Percentiles rank a stretch among this genome's conserved stretches.
Evolutionary conservation across 225 moss, liverwort and hornwort genomes (phyloP).

Genomic region (Polytrichum commune): DNA sequence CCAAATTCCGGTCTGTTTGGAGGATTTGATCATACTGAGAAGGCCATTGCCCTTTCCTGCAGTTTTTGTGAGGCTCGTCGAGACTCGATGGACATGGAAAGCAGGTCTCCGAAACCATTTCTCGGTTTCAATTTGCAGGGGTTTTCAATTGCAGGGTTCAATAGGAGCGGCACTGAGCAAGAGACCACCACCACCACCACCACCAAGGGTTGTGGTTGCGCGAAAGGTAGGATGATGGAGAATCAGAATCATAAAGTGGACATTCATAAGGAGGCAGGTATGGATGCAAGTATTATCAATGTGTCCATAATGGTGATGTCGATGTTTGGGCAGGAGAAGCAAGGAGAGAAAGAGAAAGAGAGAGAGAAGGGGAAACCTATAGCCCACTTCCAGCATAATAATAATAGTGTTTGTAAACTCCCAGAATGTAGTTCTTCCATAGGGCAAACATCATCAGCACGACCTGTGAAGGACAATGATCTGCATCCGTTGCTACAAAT

Average conservation of each 20-base stretch:
- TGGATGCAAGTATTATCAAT: slow-evolving; percentile 12
- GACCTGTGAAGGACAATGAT: slow-evolving; percentile 16
- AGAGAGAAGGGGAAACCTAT: slow-evolving; percentile 19
- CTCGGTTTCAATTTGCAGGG: slow-evolving; percentile 30
- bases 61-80: slow-evolving; percentile 23
- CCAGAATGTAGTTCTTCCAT: neutral
- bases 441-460: neutral
- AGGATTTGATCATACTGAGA: slow-evolving; percentile 13
- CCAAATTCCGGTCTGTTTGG: slow-evolving; percentile 23
- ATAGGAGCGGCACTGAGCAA: slow-evolving; percentile 16
- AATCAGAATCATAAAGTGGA: slow-evolving; percentile 9
- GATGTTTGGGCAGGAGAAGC: slow-evolving; percentile 24
- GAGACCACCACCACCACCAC: neutral
- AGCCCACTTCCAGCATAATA: slow-evolving; percentile 7
- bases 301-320: slow-evolving; percentile 52
- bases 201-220: slow-evolving; percentile 10
- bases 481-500: slow-evolving; percentile 35
- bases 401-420: slow-evolving; percentile 7
- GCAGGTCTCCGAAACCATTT: slow-evolving; percentile 11
- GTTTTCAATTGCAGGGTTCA: slow-evolving; percentile 25
- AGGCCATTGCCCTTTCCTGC: slow-evolving; percentile 15
- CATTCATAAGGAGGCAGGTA: slow-evolving; percentile 12
- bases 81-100: slow-evolving; percentile 18
- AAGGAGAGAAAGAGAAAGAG: slow-evolving; percentile 23
- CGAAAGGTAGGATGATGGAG: neutral